A percentile compares a stretch with the other conserved stretches of the same genome.
phyloP scores from a whole-genome alignment of 768 basidiomycete species.

The Cyathus striatus region DNA sequence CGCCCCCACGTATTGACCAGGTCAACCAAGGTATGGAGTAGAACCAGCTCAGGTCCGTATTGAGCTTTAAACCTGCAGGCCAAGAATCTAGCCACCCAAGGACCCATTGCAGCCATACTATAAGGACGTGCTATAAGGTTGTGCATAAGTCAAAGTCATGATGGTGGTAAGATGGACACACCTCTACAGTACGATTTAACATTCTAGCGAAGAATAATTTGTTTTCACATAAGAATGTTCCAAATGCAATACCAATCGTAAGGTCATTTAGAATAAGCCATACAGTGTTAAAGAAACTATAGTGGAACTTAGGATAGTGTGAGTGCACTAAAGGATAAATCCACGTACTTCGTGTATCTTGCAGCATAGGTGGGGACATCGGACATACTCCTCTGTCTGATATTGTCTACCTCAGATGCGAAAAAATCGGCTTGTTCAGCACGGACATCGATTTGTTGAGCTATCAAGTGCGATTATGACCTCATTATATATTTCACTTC shows the following conservation, averaged over 20 bases:
- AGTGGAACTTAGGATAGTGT: neutral
- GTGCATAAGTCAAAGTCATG: neutral
- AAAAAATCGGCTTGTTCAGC: constrained; percentile 42
- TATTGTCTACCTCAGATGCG: constrained; percentile 33
- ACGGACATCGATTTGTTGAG: constrained; percentile 58
- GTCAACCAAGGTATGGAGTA: constrained; percentile 68
- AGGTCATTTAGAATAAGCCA: constrained; percentile 92
- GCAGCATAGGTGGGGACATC: constrained; percentile 39
- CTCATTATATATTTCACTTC: no score
- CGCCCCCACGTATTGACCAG: constrained; percentile 69
- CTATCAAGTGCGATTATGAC: no score
- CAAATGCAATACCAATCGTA: constrained; percentile 74
- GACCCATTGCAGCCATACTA: constrained; percentile 42
- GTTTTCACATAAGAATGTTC: constrained; percentile 69
- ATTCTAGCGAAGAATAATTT: constrained; percentile 36
- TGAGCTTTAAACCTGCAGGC: constrained; percentile 95
- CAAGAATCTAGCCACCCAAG: constrained; percentile 89
- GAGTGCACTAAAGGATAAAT: neutral
- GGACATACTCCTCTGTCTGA: constrained; percentile 27
- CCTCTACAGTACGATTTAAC: constrained; percentile 34
- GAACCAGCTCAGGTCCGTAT: constrained; percentile 87
- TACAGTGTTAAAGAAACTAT: constrained; percentile 84
- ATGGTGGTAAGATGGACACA: constrained; percentile 10
- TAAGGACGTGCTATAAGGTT: constrained; percentile 29
- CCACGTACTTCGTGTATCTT: constrained; percentile 62